phyloP scores from a whole-genome alignment of 2,329 filamentous ascomycete genomes.

The Aspergillus sp. region DNA sequence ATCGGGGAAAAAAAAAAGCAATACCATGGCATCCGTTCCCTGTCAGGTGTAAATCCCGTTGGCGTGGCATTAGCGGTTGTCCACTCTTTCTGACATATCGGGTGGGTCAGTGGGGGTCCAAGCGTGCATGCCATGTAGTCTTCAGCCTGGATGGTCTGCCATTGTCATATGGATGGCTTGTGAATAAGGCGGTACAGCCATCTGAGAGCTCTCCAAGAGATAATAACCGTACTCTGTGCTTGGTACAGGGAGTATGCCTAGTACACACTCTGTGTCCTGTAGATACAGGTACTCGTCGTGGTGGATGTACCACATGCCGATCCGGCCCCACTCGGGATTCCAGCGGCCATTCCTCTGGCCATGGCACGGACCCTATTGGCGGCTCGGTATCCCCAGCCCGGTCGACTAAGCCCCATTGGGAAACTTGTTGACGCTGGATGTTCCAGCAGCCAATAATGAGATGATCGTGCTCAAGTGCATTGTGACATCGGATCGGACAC shows the following conservation, averaged over 20 bases:
- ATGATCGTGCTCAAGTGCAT: not conserved
- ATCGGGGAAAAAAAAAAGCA: not conserved
- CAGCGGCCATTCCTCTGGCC: constrained; percentile 8
- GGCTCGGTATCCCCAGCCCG: not conserved
- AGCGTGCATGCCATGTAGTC: not conserved
- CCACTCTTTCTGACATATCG: constrained; percentile 3
- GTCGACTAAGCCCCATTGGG: not conserved
- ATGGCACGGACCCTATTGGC: constrained; percentile 17
- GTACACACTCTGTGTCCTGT: too few relatives aligned
- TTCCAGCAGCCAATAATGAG: too few relatives aligned
- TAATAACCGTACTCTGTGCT: too few relatives aligned
- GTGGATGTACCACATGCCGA: constrained; percentile 2
- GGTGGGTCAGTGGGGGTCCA: not conserved
- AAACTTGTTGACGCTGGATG: not conserved
- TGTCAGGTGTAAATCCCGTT: not conserved
- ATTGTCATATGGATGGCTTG: too few relatives aligned
- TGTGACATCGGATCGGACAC: not conserved
- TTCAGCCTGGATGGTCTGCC: not conserved
- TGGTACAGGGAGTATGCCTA: too few relatives aligned
- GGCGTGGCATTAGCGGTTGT: not conserved
- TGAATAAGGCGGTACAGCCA: too few relatives aligned
- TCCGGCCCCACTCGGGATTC: constrained; percentile 7
- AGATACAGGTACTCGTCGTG: too few relatives aligned
- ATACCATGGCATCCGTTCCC: not conserved
- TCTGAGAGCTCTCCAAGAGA: too few relatives aligned